Conservation (phyloP, 345 rosid genomes). For the Lumnitzera littorea region DNA sequence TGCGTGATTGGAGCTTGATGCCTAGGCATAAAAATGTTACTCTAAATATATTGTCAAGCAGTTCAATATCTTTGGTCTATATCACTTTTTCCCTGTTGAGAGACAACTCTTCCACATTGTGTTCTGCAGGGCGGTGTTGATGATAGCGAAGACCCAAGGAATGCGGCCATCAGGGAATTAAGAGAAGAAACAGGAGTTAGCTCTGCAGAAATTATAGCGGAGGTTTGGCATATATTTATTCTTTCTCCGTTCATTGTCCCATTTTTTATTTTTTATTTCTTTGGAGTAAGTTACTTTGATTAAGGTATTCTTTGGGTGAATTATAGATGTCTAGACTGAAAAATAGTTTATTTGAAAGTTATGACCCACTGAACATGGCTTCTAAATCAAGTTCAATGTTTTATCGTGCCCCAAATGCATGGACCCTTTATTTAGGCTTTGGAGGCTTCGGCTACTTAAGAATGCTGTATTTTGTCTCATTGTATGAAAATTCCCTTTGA, state of each 20-base stretch:
- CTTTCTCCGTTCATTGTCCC: neutral
- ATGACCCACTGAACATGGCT: too few species aligned
- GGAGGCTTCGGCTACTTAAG: too few species aligned
- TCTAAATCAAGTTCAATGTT: too few species aligned
- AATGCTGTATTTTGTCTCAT: too few species aligned
- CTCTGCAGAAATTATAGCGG: conserved; percentile 72
- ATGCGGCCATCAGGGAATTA: conserved; percentile 78
- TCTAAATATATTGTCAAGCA: too few species aligned
- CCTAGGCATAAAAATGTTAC: too few species aligned
- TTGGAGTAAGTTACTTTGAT: neutral
- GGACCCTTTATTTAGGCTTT: too few species aligned
- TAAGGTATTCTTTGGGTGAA: neutral
- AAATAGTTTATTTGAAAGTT: too few species aligned
- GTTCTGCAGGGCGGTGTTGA: conserved; percentile 79
- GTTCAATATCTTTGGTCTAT: too few species aligned
- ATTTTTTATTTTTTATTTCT: neutral
- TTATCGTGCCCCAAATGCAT: too few species aligned
- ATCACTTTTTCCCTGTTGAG: neutral
- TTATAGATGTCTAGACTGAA: neutral
- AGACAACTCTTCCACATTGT: neutral
- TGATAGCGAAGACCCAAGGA: conserved; percentile 78
- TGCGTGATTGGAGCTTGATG: too few species aligned
- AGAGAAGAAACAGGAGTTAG: conserved; percentile 86
- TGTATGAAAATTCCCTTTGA: too few species aligned
- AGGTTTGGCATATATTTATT: conserved; percentile 39